These are phyloP conservation scores for Centella asiatica DNA, from an alignment of 129 eudicot species.

Conservation along the genomic window DNA sequence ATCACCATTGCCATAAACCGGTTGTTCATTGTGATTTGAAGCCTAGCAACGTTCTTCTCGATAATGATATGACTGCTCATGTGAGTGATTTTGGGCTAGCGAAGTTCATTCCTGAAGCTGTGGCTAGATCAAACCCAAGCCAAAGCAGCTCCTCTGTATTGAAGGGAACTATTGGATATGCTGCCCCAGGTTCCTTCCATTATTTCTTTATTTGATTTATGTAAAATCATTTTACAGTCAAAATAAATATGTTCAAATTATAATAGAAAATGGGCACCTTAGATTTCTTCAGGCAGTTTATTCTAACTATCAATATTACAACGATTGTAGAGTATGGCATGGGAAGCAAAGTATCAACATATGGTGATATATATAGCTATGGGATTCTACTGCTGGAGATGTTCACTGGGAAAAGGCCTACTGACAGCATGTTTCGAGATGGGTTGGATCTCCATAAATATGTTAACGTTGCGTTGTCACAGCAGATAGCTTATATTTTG, in stretches of 20 bases:
- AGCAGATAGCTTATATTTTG: constrained; percentile 4
- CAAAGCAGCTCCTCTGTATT: constrained; percentile 17
- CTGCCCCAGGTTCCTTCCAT: constrained; percentile 16
- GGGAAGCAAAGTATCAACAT: constrained; percentile 20
- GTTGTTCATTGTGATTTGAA: constrained; percentile 22
- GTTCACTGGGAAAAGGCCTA: constrained; percentile 19
- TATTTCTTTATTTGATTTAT: background rate
- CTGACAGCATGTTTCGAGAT: constrained; percentile 10
- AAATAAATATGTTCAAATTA: background rate
- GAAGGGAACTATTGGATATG: constrained; percentile 25
- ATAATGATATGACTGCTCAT: constrained; percentile 21
- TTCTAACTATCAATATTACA: background rate
- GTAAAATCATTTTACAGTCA: background rate
- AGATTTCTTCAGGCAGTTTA: background rate
- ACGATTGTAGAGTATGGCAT: constrained; percentile 13
- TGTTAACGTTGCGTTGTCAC: background rate
- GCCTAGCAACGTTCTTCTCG: constrained; percentile 20
- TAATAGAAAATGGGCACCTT: background rate
- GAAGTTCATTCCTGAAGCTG: constrained; percentile 5
- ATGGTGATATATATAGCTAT: constrained; percentile 16
- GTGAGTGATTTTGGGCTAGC: constrained; percentile 26
- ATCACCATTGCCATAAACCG: constrained; percentile 18
- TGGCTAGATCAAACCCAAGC: background rate
- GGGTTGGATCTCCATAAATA: constrained; percentile 16
- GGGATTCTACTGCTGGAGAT: constrained; percentile 19